Evolutionary conservation across 2,329 filamentous ascomycete genomes (phyloP).

Genomic region (Colletotrichum brevisporum): DNA sequence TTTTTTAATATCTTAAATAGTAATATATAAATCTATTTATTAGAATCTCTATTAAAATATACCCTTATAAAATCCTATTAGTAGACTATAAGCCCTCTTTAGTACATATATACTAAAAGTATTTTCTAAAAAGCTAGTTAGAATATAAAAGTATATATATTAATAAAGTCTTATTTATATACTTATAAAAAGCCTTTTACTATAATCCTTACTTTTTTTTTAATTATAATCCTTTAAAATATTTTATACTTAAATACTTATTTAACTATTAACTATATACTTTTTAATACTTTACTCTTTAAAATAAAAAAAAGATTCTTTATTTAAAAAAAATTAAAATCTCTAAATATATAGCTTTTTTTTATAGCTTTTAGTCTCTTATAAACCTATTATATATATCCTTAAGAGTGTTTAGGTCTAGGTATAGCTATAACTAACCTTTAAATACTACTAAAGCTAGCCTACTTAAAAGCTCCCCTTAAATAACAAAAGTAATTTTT

Average conservation of each 20-base stretch:
- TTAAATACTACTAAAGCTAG: too few relatives aligned
- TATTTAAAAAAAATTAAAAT: too few relatives aligned
- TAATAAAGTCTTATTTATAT: background rate
- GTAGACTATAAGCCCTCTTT: background rate
- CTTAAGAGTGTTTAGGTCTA: too few relatives aligned
- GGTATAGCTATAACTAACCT: too few relatives aligned
- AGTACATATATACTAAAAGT: background rate
- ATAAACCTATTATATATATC: too few relatives aligned
- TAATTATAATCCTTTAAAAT: too few relatives aligned
- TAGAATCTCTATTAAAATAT: background rate
- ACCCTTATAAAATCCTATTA: background rate
- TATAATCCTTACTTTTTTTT: background rate
- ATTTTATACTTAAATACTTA: conserved; percentile 5
- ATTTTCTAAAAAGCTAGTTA: background rate
- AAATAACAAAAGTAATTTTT: too few relatives aligned
- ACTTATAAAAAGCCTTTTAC: background rate
- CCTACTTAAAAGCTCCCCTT: too few relatives aligned
- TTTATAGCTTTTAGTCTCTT: too few relatives aligned
- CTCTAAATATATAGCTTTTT: too few relatives aligned
- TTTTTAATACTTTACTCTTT: too few relatives aligned
- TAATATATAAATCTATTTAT: background rate
- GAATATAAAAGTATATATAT: background rate
- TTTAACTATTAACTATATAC: background rate
- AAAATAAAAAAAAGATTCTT: too few relatives aligned
- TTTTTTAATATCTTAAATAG: background rate